Conservation (phyloP, 495 filamentous ascomycete genomes). For the Margaritispora aquatica region DNA sequence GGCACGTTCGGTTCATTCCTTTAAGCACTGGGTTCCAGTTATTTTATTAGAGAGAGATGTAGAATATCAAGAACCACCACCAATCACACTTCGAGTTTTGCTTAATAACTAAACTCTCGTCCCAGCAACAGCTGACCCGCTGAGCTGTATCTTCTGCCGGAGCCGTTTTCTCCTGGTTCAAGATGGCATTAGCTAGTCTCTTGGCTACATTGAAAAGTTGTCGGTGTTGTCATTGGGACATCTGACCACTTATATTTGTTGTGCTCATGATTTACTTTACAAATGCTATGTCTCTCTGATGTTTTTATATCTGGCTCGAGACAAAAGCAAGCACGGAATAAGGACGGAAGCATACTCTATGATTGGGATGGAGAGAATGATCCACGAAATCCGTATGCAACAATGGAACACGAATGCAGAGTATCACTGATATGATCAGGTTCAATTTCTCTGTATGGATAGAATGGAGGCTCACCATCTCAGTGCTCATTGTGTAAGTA, state of each 20-base stretch:
- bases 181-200: not conserved
- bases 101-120: not conserved
- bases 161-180: not conserved
- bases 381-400: not conserved
- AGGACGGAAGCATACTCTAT: not conserved
- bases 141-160: not conserved
- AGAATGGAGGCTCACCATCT: not conserved
- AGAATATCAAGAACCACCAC: too few species aligned
- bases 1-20: not conserved
- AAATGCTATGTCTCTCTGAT: too few species aligned
- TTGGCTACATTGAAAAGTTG: not conserved
- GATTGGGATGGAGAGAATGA: not conserved
- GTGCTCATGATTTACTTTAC: too few species aligned
- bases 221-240: not conserved
- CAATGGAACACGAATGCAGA: not conserved
- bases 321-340: not conserved
- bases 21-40: not conserved
- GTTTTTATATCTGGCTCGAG: not conserved
- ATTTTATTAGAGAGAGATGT: too few species aligned
- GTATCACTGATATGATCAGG: not conserved
- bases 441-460: not conserved
- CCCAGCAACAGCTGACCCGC: not conserved
- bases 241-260: not conserved
- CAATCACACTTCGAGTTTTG: not conserved
- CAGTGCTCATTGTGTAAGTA: not conserved